Percentiles rank a stretch among this genome's conserved stretches.
Evolutionary conservation across 768 basidiomycete genomes (phyloP).

Genomic region (Cyclocybe cylindracea): DNA sequence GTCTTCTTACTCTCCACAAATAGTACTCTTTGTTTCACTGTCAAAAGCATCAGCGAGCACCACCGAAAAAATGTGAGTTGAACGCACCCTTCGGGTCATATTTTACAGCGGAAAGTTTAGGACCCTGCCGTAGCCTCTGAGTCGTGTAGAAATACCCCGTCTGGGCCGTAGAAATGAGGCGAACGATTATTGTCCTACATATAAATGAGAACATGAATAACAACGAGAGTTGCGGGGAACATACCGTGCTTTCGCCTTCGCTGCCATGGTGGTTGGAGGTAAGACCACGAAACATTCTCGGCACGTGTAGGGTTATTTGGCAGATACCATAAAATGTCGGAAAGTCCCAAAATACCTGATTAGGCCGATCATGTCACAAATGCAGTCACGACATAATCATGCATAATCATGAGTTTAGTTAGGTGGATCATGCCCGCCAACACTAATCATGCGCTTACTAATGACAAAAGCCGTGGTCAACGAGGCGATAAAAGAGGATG

Average conservation of each 20-base stretch:
- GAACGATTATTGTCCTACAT: constrained; percentile 77
- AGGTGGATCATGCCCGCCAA: too few relatives aligned
- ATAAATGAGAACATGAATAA: background rate
- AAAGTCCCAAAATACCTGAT: too few relatives aligned
- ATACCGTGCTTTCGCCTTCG: constrained; percentile 64
- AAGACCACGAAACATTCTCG: background rate
- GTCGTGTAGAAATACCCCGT: constrained; percentile 93
- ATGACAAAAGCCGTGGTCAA: too few relatives aligned
- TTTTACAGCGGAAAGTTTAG: constrained; percentile 88
- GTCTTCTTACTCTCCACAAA: constrained; percentile 82
- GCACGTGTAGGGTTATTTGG: constrained; percentile 3
- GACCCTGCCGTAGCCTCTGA: constrained; percentile 68
- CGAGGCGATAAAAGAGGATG: too few relatives aligned
- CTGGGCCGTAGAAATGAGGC: constrained; percentile 87
- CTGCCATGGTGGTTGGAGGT: constrained; percentile 47
- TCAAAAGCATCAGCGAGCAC: background rate
- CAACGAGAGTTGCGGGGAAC: background rate
- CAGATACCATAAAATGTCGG: background rate
- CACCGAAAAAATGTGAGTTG: background rate
- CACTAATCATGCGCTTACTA: too few relatives aligned
- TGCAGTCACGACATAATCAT: too few relatives aligned
- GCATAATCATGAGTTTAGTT: too few relatives aligned
- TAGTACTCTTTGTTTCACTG: constrained; percentile 72
- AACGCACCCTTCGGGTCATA: constrained; percentile 82
- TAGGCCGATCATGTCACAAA: too few relatives aligned